These are phyloP conservation scores for Gossypium lobatum DNA, from an alignment of 441 rosid genomes.

Conservation along the genomic window DNA sequence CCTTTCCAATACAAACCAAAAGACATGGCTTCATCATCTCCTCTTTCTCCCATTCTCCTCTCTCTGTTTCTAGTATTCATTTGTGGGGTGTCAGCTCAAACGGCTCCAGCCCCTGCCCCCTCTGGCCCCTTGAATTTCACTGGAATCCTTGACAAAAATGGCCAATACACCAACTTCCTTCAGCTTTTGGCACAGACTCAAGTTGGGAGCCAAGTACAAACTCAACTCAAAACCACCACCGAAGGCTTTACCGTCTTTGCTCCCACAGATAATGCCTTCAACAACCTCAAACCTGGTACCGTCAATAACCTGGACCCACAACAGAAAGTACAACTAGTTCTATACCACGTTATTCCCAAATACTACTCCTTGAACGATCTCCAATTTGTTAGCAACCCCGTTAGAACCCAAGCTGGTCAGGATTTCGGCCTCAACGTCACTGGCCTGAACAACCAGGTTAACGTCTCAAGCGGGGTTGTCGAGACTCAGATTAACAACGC, in stretches of 20 bases:
- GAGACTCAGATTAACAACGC: constrained; percentile 41
- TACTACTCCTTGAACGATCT: constrained; percentile 36
- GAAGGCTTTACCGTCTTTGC: constrained; percentile 56
- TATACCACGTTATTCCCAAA: constrained; percentile 37
- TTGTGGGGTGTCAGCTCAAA: constrained; percentile 25
- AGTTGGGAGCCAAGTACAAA: constrained; percentile 31
- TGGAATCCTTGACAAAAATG: constrained; percentile 38
- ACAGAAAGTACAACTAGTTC: constrained; percentile 39
- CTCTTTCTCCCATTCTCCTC: constrained; percentile 9
- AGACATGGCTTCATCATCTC: constrained; percentile 4
- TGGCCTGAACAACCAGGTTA: constrained; percentile 43
- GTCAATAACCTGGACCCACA: constrained; percentile 31
- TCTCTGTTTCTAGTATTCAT: constrained; percentile 21
- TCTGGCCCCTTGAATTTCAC: constrained; percentile 45
- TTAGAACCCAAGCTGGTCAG: constrained; percentile 37
- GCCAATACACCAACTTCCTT: constrained; percentile 41
- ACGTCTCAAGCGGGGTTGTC: constrained; percentile 42
- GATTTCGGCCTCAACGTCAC: constrained; percentile 43
- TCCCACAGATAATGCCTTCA: constrained; percentile 61
- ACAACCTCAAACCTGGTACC: constrained; percentile 34
- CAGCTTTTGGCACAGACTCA: constrained; percentile 35
- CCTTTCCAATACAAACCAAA: neutral
- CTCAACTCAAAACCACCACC: constrained; percentile 45
- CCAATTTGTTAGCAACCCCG: constrained; percentile 49
- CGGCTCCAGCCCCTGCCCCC: constrained; percentile 36